Evolutionary conservation across 2,329 filamentous ascomycete genomes (phyloP).

Genomic region (Beauveria sp.): DNA sequence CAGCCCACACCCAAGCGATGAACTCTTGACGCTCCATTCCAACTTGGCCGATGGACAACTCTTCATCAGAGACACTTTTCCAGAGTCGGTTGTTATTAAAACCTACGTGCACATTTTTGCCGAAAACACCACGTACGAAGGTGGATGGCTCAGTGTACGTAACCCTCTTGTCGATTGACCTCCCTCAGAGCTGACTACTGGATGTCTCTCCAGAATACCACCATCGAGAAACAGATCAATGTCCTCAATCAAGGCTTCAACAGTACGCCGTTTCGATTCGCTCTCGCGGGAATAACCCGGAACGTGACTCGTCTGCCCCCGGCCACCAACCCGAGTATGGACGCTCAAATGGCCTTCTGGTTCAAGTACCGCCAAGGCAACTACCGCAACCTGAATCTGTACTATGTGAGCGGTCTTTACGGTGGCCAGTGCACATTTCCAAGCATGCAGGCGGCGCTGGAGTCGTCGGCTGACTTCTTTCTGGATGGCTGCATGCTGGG

Average conservation of each 20-base stretch:
- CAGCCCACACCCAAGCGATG: neutral
- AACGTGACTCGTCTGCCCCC: no score
- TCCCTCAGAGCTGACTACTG: neutral
- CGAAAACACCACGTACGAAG: neutral
- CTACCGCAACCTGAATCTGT: constrained; percentile 38
- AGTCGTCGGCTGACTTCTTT: constrained; percentile 22
- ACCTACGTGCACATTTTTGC: neutral
- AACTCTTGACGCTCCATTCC: neutral
- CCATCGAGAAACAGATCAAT: neutral
- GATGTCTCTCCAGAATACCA: neutral
- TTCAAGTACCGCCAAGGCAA: constrained; percentile 31
- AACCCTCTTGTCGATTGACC: neutral
- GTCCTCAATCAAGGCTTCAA: neutral
- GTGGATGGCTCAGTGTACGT: neutral
- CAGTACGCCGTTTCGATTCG: neutral
- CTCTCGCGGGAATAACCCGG: neutral
- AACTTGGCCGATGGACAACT: neutral
- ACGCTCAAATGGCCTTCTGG: neutral
- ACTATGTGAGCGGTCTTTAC: constrained; percentile 31
- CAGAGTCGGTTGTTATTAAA: neutral
- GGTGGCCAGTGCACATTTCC: constrained; percentile 41
- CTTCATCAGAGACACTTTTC: neutral
- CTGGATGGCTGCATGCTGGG: constrained; percentile 33
- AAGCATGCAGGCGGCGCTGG: constrained; percentile 18
- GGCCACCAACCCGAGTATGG: neutral